Evolutionary conservation across 1,139 yeast genomes (phyloP).

Genomic region (Scheffersomyces cryptocercus): DNA sequence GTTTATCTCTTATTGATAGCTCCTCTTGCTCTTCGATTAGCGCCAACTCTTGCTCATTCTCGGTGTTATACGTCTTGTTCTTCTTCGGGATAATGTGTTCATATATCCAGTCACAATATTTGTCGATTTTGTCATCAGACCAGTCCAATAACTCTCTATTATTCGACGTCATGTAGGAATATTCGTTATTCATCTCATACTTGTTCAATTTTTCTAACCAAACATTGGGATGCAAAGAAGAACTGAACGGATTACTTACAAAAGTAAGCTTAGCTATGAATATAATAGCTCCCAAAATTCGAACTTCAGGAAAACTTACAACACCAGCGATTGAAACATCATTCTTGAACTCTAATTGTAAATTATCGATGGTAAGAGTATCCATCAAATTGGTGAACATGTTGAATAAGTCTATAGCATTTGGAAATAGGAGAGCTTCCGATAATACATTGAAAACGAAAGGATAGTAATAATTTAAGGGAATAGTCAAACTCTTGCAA

Average conservation of each 20-base stretch:
- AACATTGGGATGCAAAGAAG: constrained; percentile 1
- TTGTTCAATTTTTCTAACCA: constrained; percentile 26
- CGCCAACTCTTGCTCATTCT: constrained; percentile 11
- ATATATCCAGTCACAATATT: constrained; percentile 45
- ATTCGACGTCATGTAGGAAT: constrained; percentile 18
- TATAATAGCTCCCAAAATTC: constrained; percentile 24
- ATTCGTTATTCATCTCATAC: constrained; percentile 21
- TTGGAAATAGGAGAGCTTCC: constrained; percentile 31
- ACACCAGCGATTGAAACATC: not conserved
- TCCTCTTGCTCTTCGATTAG: constrained; percentile 10
- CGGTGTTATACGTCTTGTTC: constrained; percentile 10
- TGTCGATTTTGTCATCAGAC: constrained; percentile 37
- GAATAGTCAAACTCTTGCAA: constrained; percentile 9
- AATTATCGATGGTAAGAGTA: not conserved
- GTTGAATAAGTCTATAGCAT: constrained; percentile 30
- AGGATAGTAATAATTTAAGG: constrained; percentile 35
- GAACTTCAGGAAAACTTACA: constrained; percentile 30
- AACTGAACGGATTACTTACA: constrained; percentile 6
- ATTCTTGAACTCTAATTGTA: not conserved
- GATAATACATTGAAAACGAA: constrained; percentile 28
- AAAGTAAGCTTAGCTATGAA: constrained; percentile 32
- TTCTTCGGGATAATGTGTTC: constrained; percentile 31
- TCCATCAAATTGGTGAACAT: constrained; percentile 12
- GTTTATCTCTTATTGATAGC: constrained; percentile 31
- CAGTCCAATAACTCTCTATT: constrained; percentile 34